Evolutionary conservation across 768 basidiomycete genomes (phyloP), one percentile per base, ranked within the genome.

Genomic region (Roridomyces roridus): DNA sequence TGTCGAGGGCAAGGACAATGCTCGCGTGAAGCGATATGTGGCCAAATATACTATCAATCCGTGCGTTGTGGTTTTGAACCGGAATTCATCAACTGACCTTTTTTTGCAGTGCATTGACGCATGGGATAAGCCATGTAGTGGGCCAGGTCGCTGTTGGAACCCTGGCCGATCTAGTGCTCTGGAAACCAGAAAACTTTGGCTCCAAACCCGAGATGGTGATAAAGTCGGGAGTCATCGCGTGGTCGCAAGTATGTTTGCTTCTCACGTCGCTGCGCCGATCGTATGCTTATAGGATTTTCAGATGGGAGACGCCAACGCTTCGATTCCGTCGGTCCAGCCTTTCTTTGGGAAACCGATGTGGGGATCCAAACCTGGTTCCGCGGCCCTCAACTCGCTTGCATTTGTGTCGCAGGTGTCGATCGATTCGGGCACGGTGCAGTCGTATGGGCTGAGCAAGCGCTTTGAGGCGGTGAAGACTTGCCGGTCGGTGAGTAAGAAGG

Each of bases 1-100:
- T 70, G 64, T 57, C 11, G 83, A 83, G 9, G 84, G 83, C 4
- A 82, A 72, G 51, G 94, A 97, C 72, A 99, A 98, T 68, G 86
- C 79, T 9, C 81, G 97, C 15, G 96, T 98, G 48, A 98, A 97
- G 79, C 81, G 96, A 57, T 98, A 98, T 72, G 80, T 98, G 23
- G 84, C 96, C 15, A 99, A 98, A 70, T 98, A 98, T 73, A 98
- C 97, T 14, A 86, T 98, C 70, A 98, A 99, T 68, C 95, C 96
- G 94, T 96, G 63, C 64, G 94, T 80, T 7, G 29, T 3, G 50
- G 43, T 60, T 26, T 46, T 60, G 43, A 37, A 46, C 15, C 9
- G 2, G 21, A 14, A 35, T 44, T 3, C 20, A 29, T 25, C 44
- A 25, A 35, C 35, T 41, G 14, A 21, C 56, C 25, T 40, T 9